Base-by-base conservation (phyloP, 495 filamentous ascomycete species). In the Staphylotrichum tortipilum region DNA sequence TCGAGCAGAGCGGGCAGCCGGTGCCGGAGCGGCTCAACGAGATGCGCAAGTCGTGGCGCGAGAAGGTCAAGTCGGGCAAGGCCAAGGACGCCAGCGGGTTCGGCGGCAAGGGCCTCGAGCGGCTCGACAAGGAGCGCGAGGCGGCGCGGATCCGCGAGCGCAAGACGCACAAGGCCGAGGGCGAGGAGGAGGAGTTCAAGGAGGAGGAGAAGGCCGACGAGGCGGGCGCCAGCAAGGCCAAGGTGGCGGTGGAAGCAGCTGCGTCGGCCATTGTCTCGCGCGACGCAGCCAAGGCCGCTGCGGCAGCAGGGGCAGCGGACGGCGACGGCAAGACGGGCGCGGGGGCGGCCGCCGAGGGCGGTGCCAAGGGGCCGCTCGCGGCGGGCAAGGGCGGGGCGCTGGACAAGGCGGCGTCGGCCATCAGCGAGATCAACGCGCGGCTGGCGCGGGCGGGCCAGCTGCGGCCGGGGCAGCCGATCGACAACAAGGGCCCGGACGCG, bases 401-500 rank as follows among this genome's bases (percentile, higher is more conserved):
- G 50, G 89, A 91, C 59, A 85, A 86, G 65, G 92, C 94, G 45
- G 82, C 81, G 33, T 82, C 80, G 26, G 92, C 89, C 7, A 89
- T 89, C 55, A 86, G 84, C 50, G 82, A 82, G 61, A 95, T 97
- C 62, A 82, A 94, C 63, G 81, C 82, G 33, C 88, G 91, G 49
- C 71, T 98, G 18, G 91, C 86, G 57, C 83, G 86, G 51, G 85
- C 86, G 28, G 86, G 88, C 48, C 85, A 89, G 58, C 79, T 95
- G 57, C 83, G 91, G 55, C 83, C 84, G 3, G 94, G 92, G 6
- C 88, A 94, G 40, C 92, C 94, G 15, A 95, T 96, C 61, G 92
- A 99, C 72, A 99, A 99, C 65, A 95, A 95, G 64, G 92, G 92
- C 4, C 92, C 92, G 11, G 92, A 99, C 70, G 92, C 92, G 7